Base-by-base conservation (phyloP, 2,329 filamentous ascomycete genomes). In the Lachnellula arida region DNA sequence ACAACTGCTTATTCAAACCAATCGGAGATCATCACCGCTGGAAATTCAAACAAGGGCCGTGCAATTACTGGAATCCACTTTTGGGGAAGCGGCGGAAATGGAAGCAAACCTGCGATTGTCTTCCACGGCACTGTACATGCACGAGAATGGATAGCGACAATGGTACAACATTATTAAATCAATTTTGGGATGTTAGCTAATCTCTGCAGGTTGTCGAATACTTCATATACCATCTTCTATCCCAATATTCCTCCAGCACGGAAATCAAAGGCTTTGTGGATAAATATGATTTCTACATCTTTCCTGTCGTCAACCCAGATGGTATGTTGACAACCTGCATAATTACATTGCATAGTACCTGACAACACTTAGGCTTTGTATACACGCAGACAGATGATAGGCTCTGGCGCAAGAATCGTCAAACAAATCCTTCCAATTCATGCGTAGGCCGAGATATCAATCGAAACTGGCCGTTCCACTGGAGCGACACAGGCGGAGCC, bases 281-380 rank as follows among this genome's bases (percentile, higher is more conserved):
- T 68, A 80, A 75, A 54, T 86, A 84, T 65, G 86, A 88, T 70
- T 85, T 85, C 61, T 86, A 85, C 68, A 77, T 88, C 61, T 76
- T 86, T 58, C 82, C 83, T 3, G 71, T 85, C 23, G 81, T 83
- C 15, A 86, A 86, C 65, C 81, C 81, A 0, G 82, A 85, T 54
- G 81, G 78, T 79, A 65, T 63, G 72, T 48, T 32, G 28, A 32
- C 2, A 12, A 46, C n/a, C 7, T 0, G 2, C 11, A 12, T 4
- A 15, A 2, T 1, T 34, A 3, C 6, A 5, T 19, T 43, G 11
- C 19, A 12, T 22, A 9, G 37, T 4, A n/a, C n/a, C 23, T 44
- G 7, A 46, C 44, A 1, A 6, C 3, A 25, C 22, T 2, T 19
- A 79, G 80, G 82, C 28, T 86, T 86, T 64, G 72, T 80, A 25